Evolutionary conservation across 2,329 filamentous ascomycete species (phyloP).

Genomic region (Ophiocordyceps camponoti-leonardi): DNA sequence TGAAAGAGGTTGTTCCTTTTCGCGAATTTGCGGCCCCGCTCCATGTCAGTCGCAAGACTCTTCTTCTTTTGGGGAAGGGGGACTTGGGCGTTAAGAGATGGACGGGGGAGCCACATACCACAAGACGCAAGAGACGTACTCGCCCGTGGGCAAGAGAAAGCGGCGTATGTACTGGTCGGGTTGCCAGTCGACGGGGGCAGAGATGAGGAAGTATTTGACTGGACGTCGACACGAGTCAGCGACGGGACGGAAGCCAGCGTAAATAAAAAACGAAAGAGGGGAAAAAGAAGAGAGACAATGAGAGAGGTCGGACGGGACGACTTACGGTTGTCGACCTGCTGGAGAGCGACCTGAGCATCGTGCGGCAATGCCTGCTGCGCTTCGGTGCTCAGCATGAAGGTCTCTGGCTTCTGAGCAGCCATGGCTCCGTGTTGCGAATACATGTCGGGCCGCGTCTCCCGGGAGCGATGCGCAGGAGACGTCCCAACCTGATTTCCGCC

Average conservation of each 20-base stretch:
- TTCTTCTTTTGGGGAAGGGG: too few relatives aligned
- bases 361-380: slow-evolving; percentile 91
- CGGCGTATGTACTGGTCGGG: slow-evolving; percentile 91
- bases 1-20: slow-evolving; percentile 82
- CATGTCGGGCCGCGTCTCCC: slow-evolving; percentile 30
- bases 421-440: slow-evolving; percentile 74
- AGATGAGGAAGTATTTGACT: slow-evolving; percentile 99
- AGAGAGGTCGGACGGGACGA: slow-evolving; percentile 1
- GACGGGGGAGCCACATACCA: slow-evolving; percentile 32
- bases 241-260: too few relatives aligned
- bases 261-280: background rate
- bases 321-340: slow-evolving; percentile 96
- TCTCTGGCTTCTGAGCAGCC: slow-evolving; percentile 93
- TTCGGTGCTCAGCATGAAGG: slow-evolving; percentile 94
- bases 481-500: too few relatives aligned
- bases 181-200: slow-evolving; percentile 94
- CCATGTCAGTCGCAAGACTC: background rate
- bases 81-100: too few relatives aligned
- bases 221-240: slow-evolving; percentile 1
- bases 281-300: background rate
- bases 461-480: background rate
- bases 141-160: slow-evolving; percentile 88
- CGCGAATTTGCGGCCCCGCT: background rate
- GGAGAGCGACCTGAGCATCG: slow-evolving; percentile 89
- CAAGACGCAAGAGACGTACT: slow-evolving; percentile 96